These are phyloP conservation scores for button mushroom (Agaricus bisporus) DNA, from an alignment of 768 basidiomycete species.

Conservation along the genomic window DNA sequence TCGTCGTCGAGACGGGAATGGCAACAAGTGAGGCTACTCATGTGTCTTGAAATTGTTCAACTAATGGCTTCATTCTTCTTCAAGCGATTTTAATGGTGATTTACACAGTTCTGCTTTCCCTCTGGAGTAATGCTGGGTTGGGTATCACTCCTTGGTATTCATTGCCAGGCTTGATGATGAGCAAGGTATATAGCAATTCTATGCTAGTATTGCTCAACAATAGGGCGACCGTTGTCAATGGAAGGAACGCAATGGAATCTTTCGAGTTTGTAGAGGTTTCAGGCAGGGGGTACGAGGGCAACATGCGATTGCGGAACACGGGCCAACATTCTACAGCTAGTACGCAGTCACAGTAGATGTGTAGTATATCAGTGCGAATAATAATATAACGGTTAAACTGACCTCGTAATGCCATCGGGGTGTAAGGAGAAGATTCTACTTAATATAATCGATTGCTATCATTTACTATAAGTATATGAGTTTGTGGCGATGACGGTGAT, in stretches of 20 bases:
- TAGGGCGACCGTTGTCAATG: not conserved
- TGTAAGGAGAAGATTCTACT: too few species aligned
- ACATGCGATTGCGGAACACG: too few species aligned
- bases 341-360: too few species aligned
- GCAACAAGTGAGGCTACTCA: not conserved
- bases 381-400: too few species aligned
- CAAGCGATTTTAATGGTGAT: not conserved
- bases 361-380: too few species aligned
- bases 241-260: not conserved
- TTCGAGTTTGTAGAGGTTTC: not conserved
- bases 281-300: too few species aligned
- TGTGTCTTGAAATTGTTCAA: too few species aligned
- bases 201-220: not conserved
- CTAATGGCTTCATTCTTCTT: not conserved
- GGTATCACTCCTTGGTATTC: not conserved
- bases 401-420: too few species aligned
- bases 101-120: not conserved
- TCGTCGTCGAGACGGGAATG: not conserved
- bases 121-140: not conserved
- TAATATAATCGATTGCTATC: too few species aligned
- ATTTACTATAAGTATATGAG: too few species aligned
- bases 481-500: too few species aligned
- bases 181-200: not conserved
- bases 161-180: not conserved
- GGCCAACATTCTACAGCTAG: too few species aligned